phyloP scores from a whole-genome alignment of 345 rosid genomes.

The Hibiscus trionum region DNA sequence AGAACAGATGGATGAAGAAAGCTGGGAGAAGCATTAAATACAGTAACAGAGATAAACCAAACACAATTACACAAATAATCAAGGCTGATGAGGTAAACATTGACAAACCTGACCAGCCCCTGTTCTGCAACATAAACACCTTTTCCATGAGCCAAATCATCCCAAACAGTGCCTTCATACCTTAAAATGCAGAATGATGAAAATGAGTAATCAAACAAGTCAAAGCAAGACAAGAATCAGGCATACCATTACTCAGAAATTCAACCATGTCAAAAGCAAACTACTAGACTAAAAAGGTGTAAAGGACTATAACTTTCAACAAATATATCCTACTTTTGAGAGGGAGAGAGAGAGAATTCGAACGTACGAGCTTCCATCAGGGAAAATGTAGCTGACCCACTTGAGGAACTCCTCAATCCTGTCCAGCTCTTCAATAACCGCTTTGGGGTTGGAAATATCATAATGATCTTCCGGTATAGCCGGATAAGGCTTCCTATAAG shows the following conservation, averaged over 20 bases:
- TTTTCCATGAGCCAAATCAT: conserved; percentile 92
- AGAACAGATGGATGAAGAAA: background rate
- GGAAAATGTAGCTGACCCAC: conserved; percentile 94
- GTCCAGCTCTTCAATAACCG: conserved; percentile 79
- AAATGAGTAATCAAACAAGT: conserved; percentile 6
- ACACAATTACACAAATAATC: conserved; percentile 5
- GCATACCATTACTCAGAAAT: background rate
- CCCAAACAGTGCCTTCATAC: conserved; percentile 95
- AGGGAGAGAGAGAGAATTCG: background rate
- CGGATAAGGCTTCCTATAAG: conserved; percentile 77
- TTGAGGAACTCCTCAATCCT: conserved; percentile 83
- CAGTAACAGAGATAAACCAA: conserved; percentile 2
- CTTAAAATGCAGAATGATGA: conserved; percentile 26
- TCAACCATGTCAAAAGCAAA: background rate
- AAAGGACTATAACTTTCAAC: background rate
- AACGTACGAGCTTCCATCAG: conserved; percentile 81
- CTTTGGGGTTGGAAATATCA: conserved; percentile 57
- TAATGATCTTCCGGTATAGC: conserved; percentile 55
- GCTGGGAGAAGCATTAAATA: background rate
- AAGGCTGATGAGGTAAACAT: background rate
- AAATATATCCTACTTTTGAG: background rate
- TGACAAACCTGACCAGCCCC: conserved; percentile 69
- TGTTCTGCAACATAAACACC: conserved; percentile 82
- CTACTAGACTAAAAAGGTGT: background rate
- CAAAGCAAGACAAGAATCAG: background rate